These are phyloP conservation scores for Vitis cinerea DNA, from an alignment of 164 flowering plant genomes.

Conservation along the genomic window DNA sequence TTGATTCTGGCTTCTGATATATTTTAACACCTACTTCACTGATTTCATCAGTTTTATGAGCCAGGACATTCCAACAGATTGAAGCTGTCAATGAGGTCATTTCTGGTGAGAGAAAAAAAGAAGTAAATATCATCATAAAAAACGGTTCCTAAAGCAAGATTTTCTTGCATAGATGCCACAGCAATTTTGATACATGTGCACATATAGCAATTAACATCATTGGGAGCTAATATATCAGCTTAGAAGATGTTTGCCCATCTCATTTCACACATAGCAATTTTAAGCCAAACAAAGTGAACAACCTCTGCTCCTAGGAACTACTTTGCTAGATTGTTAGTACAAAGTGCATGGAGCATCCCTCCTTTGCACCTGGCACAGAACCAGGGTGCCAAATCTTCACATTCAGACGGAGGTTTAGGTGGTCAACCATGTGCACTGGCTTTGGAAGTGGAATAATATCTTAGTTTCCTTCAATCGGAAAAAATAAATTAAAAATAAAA, in stretches of 20 bases:
- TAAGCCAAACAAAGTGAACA: neutral
- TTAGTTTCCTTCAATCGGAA: neutral
- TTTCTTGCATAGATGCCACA: neutral
- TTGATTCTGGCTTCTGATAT: slow-evolving; percentile 90
- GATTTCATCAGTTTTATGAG: slow-evolving; percentile 81
- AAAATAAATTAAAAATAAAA: neutral
- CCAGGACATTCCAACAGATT: slow-evolving; percentile 90
- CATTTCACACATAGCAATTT: neutral
- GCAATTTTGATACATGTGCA: neutral
- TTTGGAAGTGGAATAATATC: neutral
- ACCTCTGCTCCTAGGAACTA: neutral
- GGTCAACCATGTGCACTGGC: neutral
- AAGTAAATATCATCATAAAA: neutral
- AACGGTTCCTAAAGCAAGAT: neutral
- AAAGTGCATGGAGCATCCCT: neutral
- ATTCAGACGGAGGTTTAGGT: neutral
- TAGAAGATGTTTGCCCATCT: neutral
- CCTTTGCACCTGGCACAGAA: neutral
- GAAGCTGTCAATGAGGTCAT: slow-evolving; percentile 80
- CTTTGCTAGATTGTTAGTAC: neutral
- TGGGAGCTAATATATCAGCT: neutral
- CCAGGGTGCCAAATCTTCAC: neutral
- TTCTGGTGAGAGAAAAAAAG: slow-evolving; percentile 39
- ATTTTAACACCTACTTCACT: slow-evolving; percentile 81
- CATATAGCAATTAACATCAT: no score